A percentile compares a stretch with the other conserved stretches of the same genome.
phyloP scores from a whole-genome alignment of 495 filamentous ascomycete species.

The Penicillium coffeae region DNA sequence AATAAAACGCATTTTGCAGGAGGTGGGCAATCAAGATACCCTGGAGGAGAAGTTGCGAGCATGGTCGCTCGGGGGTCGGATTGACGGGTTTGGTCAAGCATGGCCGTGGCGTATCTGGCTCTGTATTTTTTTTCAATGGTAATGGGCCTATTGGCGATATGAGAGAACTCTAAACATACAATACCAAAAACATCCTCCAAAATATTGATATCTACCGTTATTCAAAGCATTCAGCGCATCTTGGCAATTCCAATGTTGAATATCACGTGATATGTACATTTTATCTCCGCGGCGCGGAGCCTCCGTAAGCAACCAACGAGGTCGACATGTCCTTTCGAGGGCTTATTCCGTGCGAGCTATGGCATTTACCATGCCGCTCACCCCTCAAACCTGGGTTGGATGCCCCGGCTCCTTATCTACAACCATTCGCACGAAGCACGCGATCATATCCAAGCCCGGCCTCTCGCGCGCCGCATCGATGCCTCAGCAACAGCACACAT shows the following conservation, averaged over 20 bases:
- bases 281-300: neutral
- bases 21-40: constrained; percentile 38
- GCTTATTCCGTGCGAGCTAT: constrained; percentile 57
- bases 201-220: neutral
- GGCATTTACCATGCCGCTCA: constrained; percentile 64
- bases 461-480: neutral
- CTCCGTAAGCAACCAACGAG: neutral
- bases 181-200: constrained; percentile 11
- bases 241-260: neutral
- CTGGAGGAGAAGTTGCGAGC: constrained; percentile 26
- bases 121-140: constrained; percentile 36
- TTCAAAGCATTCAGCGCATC: neutral
- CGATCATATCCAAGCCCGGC: neutral
- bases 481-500: neutral
- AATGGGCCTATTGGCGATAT: constrained; percentile 25
- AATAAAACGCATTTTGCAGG: constrained; percentile 12
- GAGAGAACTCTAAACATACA: constrained; percentile 17
- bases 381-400: constrained; percentile 27
- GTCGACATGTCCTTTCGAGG: constrained; percentile 44
- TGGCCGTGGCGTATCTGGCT: constrained; percentile 46
- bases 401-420: constrained; percentile 8
- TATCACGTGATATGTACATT: constrained; percentile 11
- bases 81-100: constrained; percentile 38
- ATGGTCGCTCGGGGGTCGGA: constrained; percentile 28
- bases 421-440: constrained; percentile 9